These are phyloP conservation scores for Trifolium pratense DNA, from an alignment of 306 rosid genomes.

Conservation along the genomic window DNA sequence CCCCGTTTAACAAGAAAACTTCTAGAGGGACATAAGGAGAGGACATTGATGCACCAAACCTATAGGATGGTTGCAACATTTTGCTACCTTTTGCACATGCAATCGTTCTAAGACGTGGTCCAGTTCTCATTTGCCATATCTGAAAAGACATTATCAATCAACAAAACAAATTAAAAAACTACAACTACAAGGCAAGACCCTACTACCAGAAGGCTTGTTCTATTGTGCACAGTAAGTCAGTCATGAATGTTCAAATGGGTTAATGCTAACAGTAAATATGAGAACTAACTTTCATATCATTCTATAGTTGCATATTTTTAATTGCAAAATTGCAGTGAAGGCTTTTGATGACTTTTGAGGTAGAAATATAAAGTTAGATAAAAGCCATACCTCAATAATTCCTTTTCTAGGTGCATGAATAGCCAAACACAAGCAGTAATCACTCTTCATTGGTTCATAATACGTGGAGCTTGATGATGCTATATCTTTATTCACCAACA, in stretches of 20 bases:
- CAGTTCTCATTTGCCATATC: slow-evolving; percentile 99
- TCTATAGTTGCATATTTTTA: not conserved
- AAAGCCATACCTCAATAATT: slow-evolving; percentile 73
- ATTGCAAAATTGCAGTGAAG: slow-evolving; percentile 13
- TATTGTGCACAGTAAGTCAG: slow-evolving; percentile 26
- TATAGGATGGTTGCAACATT: slow-evolving; percentile 83
- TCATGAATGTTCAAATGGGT: not conserved
- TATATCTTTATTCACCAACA: slow-evolving; percentile 75
- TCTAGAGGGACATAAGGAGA: slow-evolving; percentile 86
- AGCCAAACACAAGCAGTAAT: slow-evolving; percentile 94
- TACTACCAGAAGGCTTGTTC: slow-evolving; percentile 10
- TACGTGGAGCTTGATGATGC: slow-evolving; percentile 64
- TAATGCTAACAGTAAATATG: not conserved
- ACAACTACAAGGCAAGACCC: slow-evolving; percentile 4
- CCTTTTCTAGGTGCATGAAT: slow-evolving; percentile 98
- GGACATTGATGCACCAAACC: slow-evolving; percentile 76
- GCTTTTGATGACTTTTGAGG: slow-evolving; percentile 7
- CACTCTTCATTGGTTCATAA: slow-evolving; percentile 83
- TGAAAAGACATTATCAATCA: slow-evolving; percentile 43
- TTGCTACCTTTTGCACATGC: slow-evolving; percentile 82
- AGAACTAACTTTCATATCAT: slow-evolving; percentile 18
- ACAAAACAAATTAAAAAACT: not conserved
- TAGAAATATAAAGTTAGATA: slow-evolving; percentile 18
- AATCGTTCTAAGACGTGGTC: slow-evolving; percentile 89
- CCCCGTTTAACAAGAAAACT: slow-evolving; percentile 93